phyloP scores from a whole-genome alignment of 2,329 filamentous ascomycete genomes.

The Cytospora mali region DNA sequence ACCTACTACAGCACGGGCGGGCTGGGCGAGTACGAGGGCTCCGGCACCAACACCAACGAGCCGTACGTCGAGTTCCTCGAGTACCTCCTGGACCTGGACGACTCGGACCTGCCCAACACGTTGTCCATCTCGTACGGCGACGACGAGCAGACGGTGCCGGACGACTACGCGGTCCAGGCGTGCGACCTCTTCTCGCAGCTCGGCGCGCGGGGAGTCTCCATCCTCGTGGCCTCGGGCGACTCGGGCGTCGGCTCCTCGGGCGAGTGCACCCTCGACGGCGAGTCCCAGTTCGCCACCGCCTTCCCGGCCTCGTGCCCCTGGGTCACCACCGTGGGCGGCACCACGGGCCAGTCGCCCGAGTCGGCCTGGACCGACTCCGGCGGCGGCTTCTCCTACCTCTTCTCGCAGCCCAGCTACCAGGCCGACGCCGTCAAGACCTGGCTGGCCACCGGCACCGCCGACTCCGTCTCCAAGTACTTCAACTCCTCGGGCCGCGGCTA shows the following conservation, averaged over 20 bases:
- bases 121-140: constrained; percentile 73
- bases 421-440: constrained; percentile 35
- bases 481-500: constrained; percentile 35
- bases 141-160: constrained; percentile 59
- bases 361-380: constrained; percentile 54
- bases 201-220: constrained; percentile 65
- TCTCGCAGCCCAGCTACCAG: constrained; percentile 48
- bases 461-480: constrained; percentile 38
- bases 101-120: constrained; percentile 61
- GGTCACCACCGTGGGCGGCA: constrained; percentile 65
- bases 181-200: constrained; percentile 65
- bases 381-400: constrained; percentile 54
- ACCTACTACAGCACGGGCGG: constrained; percentile 34
- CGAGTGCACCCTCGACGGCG: constrained; percentile 31
- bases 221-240: constrained; percentile 68
- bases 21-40: constrained; percentile 32
- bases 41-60: constrained; percentile 57
- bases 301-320: constrained; percentile 54
- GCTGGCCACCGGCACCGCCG: constrained; percentile 15
- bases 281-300: constrained; percentile 47
- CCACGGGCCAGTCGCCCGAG: constrained; percentile 54
- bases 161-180: constrained; percentile 54
- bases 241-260: constrained; percentile 38
- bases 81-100: constrained; percentile 58
- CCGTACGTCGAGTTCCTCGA: constrained; percentile 67